These are phyloP conservation scores for Sporisorium graminicola DNA, from an alignment of 1,284 basidiomycete genomes.

Conservation along the genomic window DNA sequence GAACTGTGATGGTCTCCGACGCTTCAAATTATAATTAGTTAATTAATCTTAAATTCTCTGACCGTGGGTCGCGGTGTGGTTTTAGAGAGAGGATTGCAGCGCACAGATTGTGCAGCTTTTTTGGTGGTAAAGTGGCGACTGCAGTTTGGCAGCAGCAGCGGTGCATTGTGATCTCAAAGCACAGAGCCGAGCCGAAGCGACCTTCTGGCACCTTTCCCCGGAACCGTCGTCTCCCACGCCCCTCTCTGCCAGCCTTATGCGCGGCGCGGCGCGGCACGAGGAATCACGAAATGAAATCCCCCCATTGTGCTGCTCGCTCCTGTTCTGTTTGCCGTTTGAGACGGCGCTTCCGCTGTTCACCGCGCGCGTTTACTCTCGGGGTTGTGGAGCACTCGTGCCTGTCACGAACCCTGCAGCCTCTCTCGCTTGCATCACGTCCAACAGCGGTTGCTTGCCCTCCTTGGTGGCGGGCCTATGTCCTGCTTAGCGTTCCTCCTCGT, in stretches of 20 bases:
- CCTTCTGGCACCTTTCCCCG: not conserved
- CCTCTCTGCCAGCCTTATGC: not conserved
- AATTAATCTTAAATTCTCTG: not conserved
- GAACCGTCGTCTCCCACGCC: conserved; percentile 1
- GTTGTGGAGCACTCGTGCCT: not conserved
- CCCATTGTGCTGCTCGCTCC: not conserved
- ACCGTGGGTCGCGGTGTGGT: not conserved
- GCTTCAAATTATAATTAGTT: not conserved
- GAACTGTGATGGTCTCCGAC: not conserved
- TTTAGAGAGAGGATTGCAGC: conserved; percentile 4
- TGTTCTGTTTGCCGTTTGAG: too few relatives aligned
- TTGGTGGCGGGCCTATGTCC: not conserved
- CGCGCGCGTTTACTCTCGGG: not conserved
- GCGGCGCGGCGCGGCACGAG: not conserved
- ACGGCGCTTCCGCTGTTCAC: not conserved
- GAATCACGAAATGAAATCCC: not conserved
- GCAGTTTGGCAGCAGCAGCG: too few relatives aligned
- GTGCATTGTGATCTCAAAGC: conserved; percentile 2
- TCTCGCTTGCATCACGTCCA: not conserved
- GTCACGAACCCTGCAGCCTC: not conserved
- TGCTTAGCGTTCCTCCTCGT: not conserved
- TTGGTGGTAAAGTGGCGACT: too few relatives aligned
- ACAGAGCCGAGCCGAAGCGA: conserved; percentile 1
- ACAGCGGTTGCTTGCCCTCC: not conserved
- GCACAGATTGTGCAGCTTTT: too few relatives aligned